Base-by-base conservation (phyloP, 1,139 yeast species). In the Taiozyma sp. region DNA sequence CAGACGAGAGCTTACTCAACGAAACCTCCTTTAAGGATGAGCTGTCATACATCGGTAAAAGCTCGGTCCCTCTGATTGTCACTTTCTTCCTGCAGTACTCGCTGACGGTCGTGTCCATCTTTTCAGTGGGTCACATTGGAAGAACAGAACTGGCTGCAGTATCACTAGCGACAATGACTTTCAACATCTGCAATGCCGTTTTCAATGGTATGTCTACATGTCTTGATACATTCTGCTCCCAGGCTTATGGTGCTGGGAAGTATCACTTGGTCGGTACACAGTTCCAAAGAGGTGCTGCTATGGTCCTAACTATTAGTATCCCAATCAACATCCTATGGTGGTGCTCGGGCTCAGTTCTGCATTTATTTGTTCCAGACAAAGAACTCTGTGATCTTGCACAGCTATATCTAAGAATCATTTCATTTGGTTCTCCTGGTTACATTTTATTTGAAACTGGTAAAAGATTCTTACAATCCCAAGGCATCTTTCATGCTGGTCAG, bases 41-140 rank as follows among this genome's bases (percentile, higher is more conserved):
- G 50, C 50, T 61, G 3, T 56, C 57, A 45, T 66, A 63, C 23
- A 58, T 70, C 32, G 55, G 63, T 0, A 54, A 51, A 23, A 65
- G 66, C 45, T 70, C 92, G 0, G 57, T 80, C 5, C 93, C 93
- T 0, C 69, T 86, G 58, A 74, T 84, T 4, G 70, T 86, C 40
- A 87, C 96, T 0, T 87, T 88, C 59, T 68, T 86, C 44, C 72
- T 89, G 47, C 96, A 88, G 66, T 87, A 86, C 66, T 87, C 95
- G 4, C 72, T 88, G 53, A 84, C 92, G 0, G 85, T 87, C 49
- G 91, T 93, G 1, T 85, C 92, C 0, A 85, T 88, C 23, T 86
- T 87, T 62, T 80, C 87, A 6, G 93, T 86, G 6, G 96, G 96
- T 8, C 87, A 87, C 62, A 68, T 89, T 48, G 96, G 96, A 9